Conservation (phyloP, 1,139 yeast species). For the Nakaseomyces delphensis region DNA sequence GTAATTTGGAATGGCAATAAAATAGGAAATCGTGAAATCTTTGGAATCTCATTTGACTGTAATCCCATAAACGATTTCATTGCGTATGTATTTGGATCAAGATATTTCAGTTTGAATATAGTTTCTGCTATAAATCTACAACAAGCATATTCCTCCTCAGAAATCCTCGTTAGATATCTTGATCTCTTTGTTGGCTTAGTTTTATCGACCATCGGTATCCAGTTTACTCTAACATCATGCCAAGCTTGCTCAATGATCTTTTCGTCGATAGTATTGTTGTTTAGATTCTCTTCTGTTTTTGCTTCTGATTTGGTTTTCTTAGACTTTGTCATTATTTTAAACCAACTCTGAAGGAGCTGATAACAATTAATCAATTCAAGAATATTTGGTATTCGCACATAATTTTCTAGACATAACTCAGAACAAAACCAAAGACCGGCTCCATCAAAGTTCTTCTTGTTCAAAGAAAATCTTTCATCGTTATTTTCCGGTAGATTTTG, state of each 20-base stretch:
- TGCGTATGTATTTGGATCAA: slow-evolving; percentile 9
- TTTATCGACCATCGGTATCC: slow-evolving; percentile 34
- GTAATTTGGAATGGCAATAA: slow-evolving; percentile 43
- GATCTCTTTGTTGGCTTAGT: slow-evolving; percentile 24
- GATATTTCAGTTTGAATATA: slow-evolving; percentile 18
- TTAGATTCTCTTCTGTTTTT: slow-evolving; percentile 11
- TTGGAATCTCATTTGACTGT: slow-evolving; percentile 49
- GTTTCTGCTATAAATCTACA: slow-evolving; percentile 34
- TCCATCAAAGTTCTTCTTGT: slow-evolving; percentile 25
- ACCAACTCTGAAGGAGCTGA: slow-evolving; percentile 31
- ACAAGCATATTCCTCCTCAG: slow-evolving; percentile 36
- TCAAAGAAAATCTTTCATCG: not conserved
- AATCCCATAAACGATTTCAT: slow-evolving; percentile 35
- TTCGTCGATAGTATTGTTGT: slow-evolving; percentile 11
- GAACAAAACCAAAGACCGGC: slow-evolving; percentile 52
- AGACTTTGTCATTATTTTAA: not conserved
- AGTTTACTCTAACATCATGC: slow-evolving; percentile 24
- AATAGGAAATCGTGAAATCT: slow-evolving; percentile 42
- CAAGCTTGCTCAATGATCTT: slow-evolving; percentile 24
- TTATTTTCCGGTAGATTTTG: not conserved
- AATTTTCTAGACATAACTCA: slow-evolving; percentile 36
- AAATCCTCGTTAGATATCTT: slow-evolving; percentile 27
- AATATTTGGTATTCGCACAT: slow-evolving; percentile 29
- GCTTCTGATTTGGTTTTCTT: slow-evolving; percentile 7
- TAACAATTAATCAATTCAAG: slow-evolving; percentile 25